Percentiles rank a stretch among this genome's conserved stretches.
Conservation (phyloP, 495 filamentous ascomycete species). For the Aspergillus sclerotioniger region DNA sequence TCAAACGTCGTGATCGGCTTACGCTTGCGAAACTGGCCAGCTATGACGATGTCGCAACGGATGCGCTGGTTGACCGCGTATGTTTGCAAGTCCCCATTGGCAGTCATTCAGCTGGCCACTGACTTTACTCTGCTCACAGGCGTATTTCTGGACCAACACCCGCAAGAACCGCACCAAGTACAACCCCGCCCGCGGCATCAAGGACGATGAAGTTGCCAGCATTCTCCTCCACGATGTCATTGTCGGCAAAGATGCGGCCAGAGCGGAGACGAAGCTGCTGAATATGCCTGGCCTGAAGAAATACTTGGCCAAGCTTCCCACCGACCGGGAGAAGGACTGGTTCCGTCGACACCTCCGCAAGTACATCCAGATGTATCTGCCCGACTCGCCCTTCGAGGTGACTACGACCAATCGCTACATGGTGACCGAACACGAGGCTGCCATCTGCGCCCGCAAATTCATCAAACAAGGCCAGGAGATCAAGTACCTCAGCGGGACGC, state of each 20-base stretch:
- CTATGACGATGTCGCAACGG: slow-evolving; percentile 95
- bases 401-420: slow-evolving; percentile 94
- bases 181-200: slow-evolving; percentile 74
- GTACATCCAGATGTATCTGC: slow-evolving; percentile 89
- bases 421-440: slow-evolving; percentile 83
- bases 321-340: slow-evolving; percentile 78
- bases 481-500: slow-evolving; percentile 85
- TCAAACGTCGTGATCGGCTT: slow-evolving; percentile 65
- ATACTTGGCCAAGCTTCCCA: slow-evolving; percentile 62
- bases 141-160: slow-evolving; percentile 92
- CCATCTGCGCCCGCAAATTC: slow-evolving; percentile 73
- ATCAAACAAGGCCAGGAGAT: slow-evolving; percentile 81
- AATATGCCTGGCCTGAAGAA: slow-evolving; percentile 70
- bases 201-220: slow-evolving; percentile 73
- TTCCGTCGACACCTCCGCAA: slow-evolving; percentile 83
- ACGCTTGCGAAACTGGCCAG: slow-evolving; percentile 82
- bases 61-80: slow-evolving; percentile 94
- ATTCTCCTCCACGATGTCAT: slow-evolving; percentile 78
- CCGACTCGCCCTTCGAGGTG: slow-evolving; percentile 92
- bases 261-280: slow-evolving; percentile 70
- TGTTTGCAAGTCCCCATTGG: slow-evolving; percentile 30
- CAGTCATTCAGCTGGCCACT: slow-evolving; percentile 13
- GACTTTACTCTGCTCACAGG: slow-evolving; percentile 48
- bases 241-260: slow-evolving; percentile 64
- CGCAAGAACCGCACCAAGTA: slow-evolving; percentile 92